Percentiles rank a stretch among this genome's conserved stretches.
phyloP scores from a whole-genome alignment of 169 alveolate genomes.

The Plasmodium knowlesi region DNA sequence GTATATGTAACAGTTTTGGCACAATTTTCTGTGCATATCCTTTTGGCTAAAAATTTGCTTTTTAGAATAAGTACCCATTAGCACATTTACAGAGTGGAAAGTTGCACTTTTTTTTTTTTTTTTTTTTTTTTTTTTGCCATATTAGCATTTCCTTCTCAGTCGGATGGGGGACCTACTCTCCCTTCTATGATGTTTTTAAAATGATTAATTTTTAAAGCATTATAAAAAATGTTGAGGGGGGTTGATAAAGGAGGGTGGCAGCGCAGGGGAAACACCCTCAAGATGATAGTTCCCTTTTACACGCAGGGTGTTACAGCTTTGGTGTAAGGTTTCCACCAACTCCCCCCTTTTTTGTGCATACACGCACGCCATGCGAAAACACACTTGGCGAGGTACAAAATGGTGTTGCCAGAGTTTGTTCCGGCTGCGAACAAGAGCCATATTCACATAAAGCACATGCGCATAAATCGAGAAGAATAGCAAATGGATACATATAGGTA shows the following conservation, averaged over 20 bases:
- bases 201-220: neutral
- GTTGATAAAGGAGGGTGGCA: neutral
- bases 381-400: neutral
- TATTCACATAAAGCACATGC: neutral
- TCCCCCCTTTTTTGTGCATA: neutral
- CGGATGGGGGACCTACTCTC: neutral
- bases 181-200: neutral
- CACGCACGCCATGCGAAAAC: neutral
- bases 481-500: neutral
- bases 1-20: neutral
- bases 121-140: neutral
- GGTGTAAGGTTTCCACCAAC: neutral
- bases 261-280: neutral
- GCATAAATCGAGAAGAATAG: neutral
- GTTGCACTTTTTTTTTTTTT: neutral
- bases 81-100: neutral
- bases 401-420: neutral
- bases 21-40: neutral
- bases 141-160: too few relatives aligned
- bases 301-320: neutral
- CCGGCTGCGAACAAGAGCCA: neutral
- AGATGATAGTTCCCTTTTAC: neutral
- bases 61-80: neutral
- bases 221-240: neutral
- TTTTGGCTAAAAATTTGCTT: neutral